Evolutionary conservation across 2,329 filamentous ascomycete genomes (phyloP).

Genomic region (Fusarium sp.): DNA sequence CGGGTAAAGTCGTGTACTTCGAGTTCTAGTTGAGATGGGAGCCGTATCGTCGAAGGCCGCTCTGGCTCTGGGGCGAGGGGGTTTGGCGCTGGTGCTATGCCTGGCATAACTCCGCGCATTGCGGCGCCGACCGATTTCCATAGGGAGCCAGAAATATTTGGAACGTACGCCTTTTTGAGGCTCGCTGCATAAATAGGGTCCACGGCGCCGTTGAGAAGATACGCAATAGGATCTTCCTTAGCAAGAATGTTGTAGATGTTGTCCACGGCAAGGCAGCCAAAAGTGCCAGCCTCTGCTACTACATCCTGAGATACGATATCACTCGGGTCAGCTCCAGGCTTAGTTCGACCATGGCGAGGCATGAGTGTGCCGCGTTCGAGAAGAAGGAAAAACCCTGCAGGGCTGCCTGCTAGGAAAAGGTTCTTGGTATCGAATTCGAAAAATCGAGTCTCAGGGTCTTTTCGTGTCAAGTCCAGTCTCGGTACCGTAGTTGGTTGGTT

Average conservation of each 20-base stretch:
- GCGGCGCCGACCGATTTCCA: constrained; percentile 75
- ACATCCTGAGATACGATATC: constrained; percentile 72
- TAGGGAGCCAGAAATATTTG: constrained; percentile 77
- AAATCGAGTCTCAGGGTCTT: constrained; percentile 65
- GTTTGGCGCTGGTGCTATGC: constrained; percentile 55
- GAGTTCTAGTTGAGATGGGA: constrained; percentile 83
- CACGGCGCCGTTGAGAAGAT: constrained; percentile 90
- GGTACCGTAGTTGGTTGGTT: constrained; percentile 85
- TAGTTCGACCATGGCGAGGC: constrained; percentile 82
- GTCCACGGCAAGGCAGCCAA: constrained; percentile 93
- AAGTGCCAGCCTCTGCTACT: constrained; percentile 83
- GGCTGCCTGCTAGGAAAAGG: constrained; percentile 90
- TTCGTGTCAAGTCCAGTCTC: constrained; percentile 59
- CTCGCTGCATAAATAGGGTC: constrained; percentile 84
- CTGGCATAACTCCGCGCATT: constrained; percentile 74
- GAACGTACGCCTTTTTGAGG: constrained; percentile 84
- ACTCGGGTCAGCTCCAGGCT: constrained; percentile 78
- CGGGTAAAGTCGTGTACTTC: constrained; percentile 95
- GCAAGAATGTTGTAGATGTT: constrained; percentile 95
- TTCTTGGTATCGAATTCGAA: constrained; percentile 96
- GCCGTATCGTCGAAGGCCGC: constrained; percentile 60
- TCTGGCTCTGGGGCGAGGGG: constrained; percentile 51
- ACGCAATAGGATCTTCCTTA: constrained; percentile 83
- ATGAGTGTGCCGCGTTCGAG: constrained; percentile 81
- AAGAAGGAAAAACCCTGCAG: constrained; percentile 91